phyloP scores from a whole-genome alignment of 768 basidiomycete species.

The Leccinum uliginosum region DNA sequence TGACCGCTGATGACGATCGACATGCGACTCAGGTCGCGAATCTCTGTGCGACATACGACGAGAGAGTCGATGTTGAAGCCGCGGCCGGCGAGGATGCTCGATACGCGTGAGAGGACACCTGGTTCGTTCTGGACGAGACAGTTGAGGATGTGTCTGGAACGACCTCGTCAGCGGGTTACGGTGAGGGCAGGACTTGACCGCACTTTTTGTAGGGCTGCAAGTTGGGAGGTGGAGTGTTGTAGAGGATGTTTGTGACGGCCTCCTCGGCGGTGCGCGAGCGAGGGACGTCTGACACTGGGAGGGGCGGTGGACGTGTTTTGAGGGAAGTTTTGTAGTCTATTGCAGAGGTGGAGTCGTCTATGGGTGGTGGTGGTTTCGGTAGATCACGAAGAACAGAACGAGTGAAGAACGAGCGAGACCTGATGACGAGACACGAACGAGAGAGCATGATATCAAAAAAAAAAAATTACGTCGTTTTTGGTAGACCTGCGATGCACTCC shows the following conservation, averaged over 20 bases:
- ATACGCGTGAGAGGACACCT: conserved; percentile 96
- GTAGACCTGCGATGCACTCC: conserved; percentile 50
- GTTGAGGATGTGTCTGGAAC: conserved; percentile 83
- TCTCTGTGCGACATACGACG: conserved; percentile 97
- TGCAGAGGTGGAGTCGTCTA: conserved; percentile 93
- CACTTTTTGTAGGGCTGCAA: conserved; percentile 91
- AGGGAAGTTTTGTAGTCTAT: conserved; percentile 85
- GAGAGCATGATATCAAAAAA: too few species aligned
- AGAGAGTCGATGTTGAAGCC: conserved; percentile 99
- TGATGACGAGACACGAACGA: not conserved
- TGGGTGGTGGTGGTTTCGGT: conserved; percentile 72
- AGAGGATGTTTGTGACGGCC: conserved; percentile 95
- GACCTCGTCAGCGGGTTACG: not conserved
- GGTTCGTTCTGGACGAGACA: conserved; percentile 99
- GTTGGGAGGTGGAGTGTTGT: conserved; percentile 92
- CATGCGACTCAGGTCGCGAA: conserved; percentile 96
- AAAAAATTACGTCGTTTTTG: conserved; percentile 29
- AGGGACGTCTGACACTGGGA: conserved; percentile 83
- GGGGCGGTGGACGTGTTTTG: conserved; percentile 69
- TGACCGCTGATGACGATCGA: conserved; percentile 96
- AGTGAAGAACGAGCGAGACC: conserved; percentile 22
- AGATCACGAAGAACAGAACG: conserved; percentile 26
- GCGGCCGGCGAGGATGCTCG: conserved; percentile 93
- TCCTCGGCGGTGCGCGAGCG: conserved; percentile 85
- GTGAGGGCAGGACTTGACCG: not conserved